These are phyloP conservation scores for barrel medic (Medicago truncatula) DNA, from an alignment of 306 rosid species.

Conservation along the genomic window DNA sequence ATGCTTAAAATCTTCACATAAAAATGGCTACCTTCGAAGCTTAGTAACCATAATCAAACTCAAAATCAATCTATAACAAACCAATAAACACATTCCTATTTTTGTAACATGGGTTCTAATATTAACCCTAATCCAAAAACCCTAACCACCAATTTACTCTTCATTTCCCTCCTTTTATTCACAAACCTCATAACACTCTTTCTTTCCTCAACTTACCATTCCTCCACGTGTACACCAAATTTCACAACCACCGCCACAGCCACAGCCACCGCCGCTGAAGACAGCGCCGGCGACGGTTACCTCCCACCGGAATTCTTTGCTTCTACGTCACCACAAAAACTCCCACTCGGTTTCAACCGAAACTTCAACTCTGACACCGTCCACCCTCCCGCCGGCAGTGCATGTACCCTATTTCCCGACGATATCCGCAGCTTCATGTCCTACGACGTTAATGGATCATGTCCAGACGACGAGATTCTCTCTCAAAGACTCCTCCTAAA, in stretches of 20 bases:
- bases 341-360: conserved; percentile 49
- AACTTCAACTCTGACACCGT: conserved; percentile 52
- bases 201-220: conserved; percentile 44
- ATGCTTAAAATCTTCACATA: neutral
- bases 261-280: neutral
- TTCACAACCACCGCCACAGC: neutral
- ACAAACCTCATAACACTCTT: conserved; percentile 50
- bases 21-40: conserved; percentile 25
- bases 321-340: conserved; percentile 47
- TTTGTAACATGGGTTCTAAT: conserved; percentile 32
- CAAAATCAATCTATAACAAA: neutral
- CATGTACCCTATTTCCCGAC: conserved; percentile 47
- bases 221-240: conserved; percentile 42
- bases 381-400: conserved; percentile 45
- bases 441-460: conserved; percentile 54
- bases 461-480: conserved; percentile 57
- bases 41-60: conserved; percentile 6
- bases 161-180: conserved; percentile 47
- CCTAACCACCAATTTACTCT: conserved; percentile 28
- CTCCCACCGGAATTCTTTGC: conserved; percentile 50
- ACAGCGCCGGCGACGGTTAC: neutral
- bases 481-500: conserved; percentile 60
- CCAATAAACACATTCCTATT: neutral
- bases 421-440: conserved; percentile 54
- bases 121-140: conserved; percentile 15